A percentile compares a stretch with the other conserved stretches of the same genome.
phyloP scores from a whole-genome alignment of 495 filamentous ascomycete species.

The Aspergillus conjunctus region DNA sequence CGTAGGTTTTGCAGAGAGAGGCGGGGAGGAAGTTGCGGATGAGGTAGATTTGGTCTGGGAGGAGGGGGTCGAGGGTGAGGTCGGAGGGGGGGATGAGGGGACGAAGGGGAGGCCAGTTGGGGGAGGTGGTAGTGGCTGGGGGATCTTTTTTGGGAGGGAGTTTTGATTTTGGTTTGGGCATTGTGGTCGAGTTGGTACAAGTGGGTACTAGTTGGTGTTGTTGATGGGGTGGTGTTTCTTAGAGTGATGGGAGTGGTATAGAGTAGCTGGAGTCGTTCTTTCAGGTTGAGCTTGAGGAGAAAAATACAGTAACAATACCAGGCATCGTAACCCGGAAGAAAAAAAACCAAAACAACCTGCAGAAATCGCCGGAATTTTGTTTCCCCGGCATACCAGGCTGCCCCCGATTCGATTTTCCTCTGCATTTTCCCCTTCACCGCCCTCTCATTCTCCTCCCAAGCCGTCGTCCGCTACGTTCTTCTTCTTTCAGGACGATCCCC shows the following conservation, averaged over 20 bases:
- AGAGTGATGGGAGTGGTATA: not conserved
- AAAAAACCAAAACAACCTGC: slow-evolving; percentile 2
- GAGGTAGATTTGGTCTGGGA: slow-evolving; percentile 71
- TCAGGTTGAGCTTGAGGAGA: no score
- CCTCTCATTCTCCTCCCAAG: slow-evolving; percentile 31
- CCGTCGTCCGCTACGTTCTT: slow-evolving; percentile 21
- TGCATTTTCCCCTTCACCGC: slow-evolving; percentile 30
- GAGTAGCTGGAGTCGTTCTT: no score
- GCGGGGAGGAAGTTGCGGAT: slow-evolving; percentile 77
- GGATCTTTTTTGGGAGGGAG: slow-evolving; percentile 28
- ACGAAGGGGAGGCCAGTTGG: slow-evolving; percentile 75
- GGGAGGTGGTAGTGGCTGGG: slow-evolving; percentile 15
- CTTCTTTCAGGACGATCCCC: slow-evolving; percentile 20
- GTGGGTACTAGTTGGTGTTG: not conserved
- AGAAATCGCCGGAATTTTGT: slow-evolving; percentile 30
- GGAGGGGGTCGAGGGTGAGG: slow-evolving; percentile 59
- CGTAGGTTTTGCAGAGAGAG: slow-evolving; percentile 79
- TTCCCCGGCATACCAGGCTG: slow-evolving; percentile 10
- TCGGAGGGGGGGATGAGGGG: slow-evolving; percentile 70
- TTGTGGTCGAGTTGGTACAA: not conserved
- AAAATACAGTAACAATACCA: not conserved
- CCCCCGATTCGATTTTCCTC: slow-evolving; percentile 1
- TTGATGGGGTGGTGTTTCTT: not conserved
- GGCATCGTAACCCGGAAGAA: not conserved
- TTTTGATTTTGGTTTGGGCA: slow-evolving; percentile 22